Evolutionary conservation across 805 yeast species (phyloP), one percentile per base, ranked within the genome.

Genomic region (Citeromyces matritensis): DNA sequence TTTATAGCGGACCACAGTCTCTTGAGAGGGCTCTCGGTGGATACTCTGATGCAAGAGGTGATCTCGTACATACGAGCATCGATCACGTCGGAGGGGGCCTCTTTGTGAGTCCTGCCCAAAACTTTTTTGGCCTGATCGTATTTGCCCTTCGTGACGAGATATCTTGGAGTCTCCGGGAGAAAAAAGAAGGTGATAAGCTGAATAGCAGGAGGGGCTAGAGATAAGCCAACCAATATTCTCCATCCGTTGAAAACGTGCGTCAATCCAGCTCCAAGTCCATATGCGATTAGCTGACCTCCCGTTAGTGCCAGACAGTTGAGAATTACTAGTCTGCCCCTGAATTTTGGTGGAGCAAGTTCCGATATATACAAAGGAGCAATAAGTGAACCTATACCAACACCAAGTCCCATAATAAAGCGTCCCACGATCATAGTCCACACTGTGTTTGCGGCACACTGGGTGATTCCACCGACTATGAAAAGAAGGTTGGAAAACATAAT

Each of bases 161-260:
- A 88, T 51, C 98, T 71, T 36, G 98, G 98, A 9, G 97, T 85
- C 48, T 88, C 98, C 9, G 98, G 97, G 53, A 88, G 67, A 58
- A 83, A 86, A 45, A 73, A 51, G 49, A 91, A 86, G 31, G 83
- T 65, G 13, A 62, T 60, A 50, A 82, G 68, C 58, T 88, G 97
- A 19, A 74, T 39, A 11, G 65, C 75, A 5, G 95, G 81, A 9
- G 97, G 97, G 19, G 88, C 69, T 60, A 91, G 69, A 30, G 95
- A 79, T 24, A 91, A 57, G 4, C 96, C 97, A 24, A 91, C 95
- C 17, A 84, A 64, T 27, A 84, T 70, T 53, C 96, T 71, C 97
- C 97, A 88, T 33, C 97, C 97, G 44, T 83, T 76, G 36, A 66
- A 42, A 17, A 82, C 79, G 27, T 63, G 57, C 24, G 69, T 66